Conservation (phyloP, 176 grass and related monocot species). For the Zoysia japonica region DNA sequence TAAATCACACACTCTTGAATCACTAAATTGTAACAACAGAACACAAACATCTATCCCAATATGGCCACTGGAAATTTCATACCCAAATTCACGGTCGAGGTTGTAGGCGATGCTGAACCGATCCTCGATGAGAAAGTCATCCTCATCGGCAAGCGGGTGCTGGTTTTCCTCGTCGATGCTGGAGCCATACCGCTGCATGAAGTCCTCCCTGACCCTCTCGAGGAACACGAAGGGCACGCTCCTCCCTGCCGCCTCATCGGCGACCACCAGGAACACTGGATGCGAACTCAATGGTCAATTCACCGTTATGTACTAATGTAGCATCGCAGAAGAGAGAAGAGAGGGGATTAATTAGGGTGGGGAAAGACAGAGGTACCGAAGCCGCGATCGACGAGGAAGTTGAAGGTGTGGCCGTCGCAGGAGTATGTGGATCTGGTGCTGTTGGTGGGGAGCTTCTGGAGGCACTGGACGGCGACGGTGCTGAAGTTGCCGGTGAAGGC, state of each 20-base stretch:
- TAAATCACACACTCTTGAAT: neutral
- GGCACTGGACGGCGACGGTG: conserved; percentile 91
- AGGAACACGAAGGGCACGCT: conserved; percentile 92
- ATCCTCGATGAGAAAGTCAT: conserved; percentile 83
- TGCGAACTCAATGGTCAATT: conserved; percentile 22
- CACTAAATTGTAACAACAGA: neutral
- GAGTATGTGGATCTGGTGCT: conserved; percentile 89
- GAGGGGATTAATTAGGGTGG: too few relatives aligned
- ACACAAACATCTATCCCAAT: too few relatives aligned
- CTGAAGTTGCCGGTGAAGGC: conserved; percentile 95
- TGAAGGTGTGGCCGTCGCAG: conserved; percentile 96
- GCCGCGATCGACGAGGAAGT: conserved; percentile 78
- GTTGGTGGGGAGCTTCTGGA: conserved; percentile 81
- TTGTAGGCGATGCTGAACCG: conserved; percentile 90
- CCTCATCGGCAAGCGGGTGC: conserved; percentile 87
- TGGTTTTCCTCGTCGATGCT: conserved; percentile 60
- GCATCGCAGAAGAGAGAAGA: neutral
- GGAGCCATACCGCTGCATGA: conserved; percentile 85
- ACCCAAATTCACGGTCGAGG: conserved; percentile 94
- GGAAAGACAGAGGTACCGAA: conserved; percentile 48
- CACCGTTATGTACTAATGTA: neutral
- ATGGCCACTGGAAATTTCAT: neutral
- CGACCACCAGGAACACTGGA: conserved; percentile 84
- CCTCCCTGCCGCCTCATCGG: conserved; percentile 67
- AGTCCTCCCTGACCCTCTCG: conserved; percentile 84